phyloP scores from a whole-genome alignment of 2,329 filamentous ascomycete species.

The Rosellinia necatrix region DNA sequence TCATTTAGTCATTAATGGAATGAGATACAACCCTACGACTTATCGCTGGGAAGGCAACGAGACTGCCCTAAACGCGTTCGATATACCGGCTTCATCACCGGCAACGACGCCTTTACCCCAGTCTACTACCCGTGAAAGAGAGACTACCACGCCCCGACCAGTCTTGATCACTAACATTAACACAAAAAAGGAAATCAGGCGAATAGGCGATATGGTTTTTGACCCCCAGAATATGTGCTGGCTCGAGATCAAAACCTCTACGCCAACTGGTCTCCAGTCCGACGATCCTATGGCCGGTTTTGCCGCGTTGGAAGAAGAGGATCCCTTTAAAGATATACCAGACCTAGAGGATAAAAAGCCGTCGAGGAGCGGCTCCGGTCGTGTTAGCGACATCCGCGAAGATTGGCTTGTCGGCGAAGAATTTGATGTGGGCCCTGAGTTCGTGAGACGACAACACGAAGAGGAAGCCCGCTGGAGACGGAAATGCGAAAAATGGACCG shows the following conservation, averaged over 20 bases:
- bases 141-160: slow-evolving; percentile 64
- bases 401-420: slow-evolving; percentile 92
- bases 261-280: slow-evolving; percentile 52
- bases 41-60: slow-evolving; percentile 98
- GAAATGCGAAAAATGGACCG: slow-evolving; percentile 86
- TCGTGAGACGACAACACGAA: slow-evolving; percentile 83
- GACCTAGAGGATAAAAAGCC: slow-evolving; percentile 76
- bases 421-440: slow-evolving; percentile 95
- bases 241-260: slow-evolving; percentile 72
- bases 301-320: slow-evolving; percentile 80
- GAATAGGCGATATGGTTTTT: slow-evolving; percentile 98
- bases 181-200: slow-evolving; percentile 82
- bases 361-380: slow-evolving; percentile 53
- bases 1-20: slow-evolving; percentile 78
- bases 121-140: slow-evolving; percentile 57
- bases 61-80: slow-evolving; percentile 79
- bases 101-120: slow-evolving; percentile 53
- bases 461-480: slow-evolving; percentile 91
- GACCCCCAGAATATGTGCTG: slow-evolving; percentile 97
- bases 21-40: slow-evolving; percentile 89
- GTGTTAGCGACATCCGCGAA: slow-evolving; percentile 67
- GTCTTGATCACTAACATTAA: slow-evolving; percentile 92
- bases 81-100: slow-evolving; percentile 62
- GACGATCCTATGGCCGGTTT: slow-evolving; percentile 66
- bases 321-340: slow-evolving; percentile 93